Conservation (phyloP, 1,284 basidiomycete species). For the Sphaerobolus stellatus region DNA sequence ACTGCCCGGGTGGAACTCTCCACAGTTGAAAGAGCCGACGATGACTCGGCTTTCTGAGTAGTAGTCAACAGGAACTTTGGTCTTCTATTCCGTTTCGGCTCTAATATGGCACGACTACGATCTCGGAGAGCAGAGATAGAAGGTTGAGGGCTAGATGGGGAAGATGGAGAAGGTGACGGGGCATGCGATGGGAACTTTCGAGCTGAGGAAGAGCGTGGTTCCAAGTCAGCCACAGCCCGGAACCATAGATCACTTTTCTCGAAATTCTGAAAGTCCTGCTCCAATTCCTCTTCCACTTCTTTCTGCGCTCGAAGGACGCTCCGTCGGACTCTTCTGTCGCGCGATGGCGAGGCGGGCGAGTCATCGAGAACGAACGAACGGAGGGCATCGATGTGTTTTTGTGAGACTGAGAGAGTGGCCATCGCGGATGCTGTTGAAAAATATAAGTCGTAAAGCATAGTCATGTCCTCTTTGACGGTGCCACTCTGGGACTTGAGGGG, state of each 20-base stretch:
- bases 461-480: constrained; percentile 80
- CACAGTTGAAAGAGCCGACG: neutral
- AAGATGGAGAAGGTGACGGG: constrained; percentile 2
- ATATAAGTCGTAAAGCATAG: constrained; percentile 84
- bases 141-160: constrained; percentile 15
- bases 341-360: constrained; percentile 42
- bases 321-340: constrained; percentile 64
- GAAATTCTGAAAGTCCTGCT: constrained; percentile 89
- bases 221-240: constrained; percentile 78
- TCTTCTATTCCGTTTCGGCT: too few relatives aligned
- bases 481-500: constrained; percentile 44
- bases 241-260: constrained; percentile 87
- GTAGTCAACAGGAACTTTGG: constrained; percentile 1
- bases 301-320: constrained; percentile 83
- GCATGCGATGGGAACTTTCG: constrained; percentile 12
- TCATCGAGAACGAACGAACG: constrained; percentile 62
- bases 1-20: neutral
- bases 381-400: constrained; percentile 68
- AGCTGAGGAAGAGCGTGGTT: constrained; percentile 28
- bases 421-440: constrained; percentile 64
- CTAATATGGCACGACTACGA: neutral
- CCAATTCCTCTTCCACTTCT: constrained; percentile 86
- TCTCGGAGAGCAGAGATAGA: neutral
- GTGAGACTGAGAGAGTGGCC: constrained; percentile 63
- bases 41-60: constrained; percentile 1